Evolutionary conservation across 768 basidiomycete species (phyloP).

Genomic region (Leccinum boreale): DNA sequence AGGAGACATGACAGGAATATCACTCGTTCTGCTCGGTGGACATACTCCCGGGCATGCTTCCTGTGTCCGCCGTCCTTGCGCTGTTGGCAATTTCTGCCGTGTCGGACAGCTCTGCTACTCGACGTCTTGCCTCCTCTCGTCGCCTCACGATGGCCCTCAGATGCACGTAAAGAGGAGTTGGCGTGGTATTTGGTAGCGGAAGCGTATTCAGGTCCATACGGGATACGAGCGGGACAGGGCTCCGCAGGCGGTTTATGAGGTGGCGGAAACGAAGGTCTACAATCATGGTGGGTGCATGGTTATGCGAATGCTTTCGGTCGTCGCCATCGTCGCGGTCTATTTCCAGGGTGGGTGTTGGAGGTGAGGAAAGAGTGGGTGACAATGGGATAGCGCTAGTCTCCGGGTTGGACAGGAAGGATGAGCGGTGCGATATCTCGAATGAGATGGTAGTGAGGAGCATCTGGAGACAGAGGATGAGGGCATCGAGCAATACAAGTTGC

Average conservation of each 20-base stretch:
- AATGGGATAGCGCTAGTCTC: conserved; percentile 36
- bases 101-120: conserved; percentile 23
- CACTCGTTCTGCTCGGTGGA: conserved; percentile 19
- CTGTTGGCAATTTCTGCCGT: conserved; percentile 21
- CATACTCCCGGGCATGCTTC: conserved; percentile 34
- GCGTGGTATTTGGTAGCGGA: conserved; percentile 60
- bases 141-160: conserved; percentile 52
- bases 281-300: conserved; percentile 43
- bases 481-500: conserved; percentile 65
- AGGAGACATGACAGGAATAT: conserved; percentile 8
- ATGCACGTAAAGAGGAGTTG: conserved; percentile 46
- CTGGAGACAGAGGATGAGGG: conserved; percentile 65
- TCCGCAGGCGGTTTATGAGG: conserved; percentile 54
- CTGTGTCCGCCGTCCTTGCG: conserved; percentile 38
- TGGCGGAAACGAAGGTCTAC: conserved; percentile 59
- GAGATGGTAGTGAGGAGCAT: conserved; percentile 63
- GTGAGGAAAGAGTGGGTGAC: conserved; percentile 21
- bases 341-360: conserved; percentile 27
- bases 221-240: conserved; percentile 42
- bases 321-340: conserved; percentile 15
- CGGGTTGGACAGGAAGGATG: conserved; percentile 38
- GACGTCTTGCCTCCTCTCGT: conserved; percentile 41
- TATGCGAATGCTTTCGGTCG: conserved; percentile 17
- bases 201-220: conserved; percentile 36
- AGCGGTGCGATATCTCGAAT: conserved; percentile 53